phyloP scores from a whole-genome alignment of 2,329 filamentous ascomycete genomes.

The Scorias spongiosa region DNA sequence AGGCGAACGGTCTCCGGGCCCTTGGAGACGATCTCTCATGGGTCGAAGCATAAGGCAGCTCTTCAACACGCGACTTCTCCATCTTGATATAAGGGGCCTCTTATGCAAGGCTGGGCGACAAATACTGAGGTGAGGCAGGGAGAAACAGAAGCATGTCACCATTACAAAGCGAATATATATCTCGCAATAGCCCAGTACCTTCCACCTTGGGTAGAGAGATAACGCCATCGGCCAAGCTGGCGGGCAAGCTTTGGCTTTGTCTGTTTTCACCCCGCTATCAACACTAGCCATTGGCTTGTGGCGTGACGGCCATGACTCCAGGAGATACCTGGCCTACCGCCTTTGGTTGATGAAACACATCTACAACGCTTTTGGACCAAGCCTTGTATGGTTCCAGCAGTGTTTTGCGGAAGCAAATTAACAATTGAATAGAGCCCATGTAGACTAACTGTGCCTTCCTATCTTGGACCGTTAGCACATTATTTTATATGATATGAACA shows the following conservation, averaged over 20 bases:
- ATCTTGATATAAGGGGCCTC: conserved; percentile 8
- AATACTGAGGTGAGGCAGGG: not conserved
- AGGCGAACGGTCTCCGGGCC: conserved; percentile 6
- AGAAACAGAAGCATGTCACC: not conserved
- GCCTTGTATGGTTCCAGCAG: too few relatives aligned
- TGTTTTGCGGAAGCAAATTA: too few relatives aligned
- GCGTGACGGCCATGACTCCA: too few relatives aligned
- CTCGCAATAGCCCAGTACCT: not conserved
- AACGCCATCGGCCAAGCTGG: not conserved
- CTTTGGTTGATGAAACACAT: too few relatives aligned
- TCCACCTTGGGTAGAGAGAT: not conserved
- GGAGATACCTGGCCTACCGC: too few relatives aligned
- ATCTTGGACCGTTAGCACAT: too few relatives aligned
- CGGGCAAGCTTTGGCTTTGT: not conserved
- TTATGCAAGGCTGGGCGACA: not conserved
- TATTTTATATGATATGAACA: too few relatives aligned
- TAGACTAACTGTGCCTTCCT: too few relatives aligned
- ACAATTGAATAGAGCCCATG: too few relatives aligned
- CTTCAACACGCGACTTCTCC: conserved; percentile 12
- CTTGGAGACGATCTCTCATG: conserved; percentile 1
- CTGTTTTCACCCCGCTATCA: too few relatives aligned
- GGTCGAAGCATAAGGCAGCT: conserved; percentile 5
- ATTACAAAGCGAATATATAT: not conserved
- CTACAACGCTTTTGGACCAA: too few relatives aligned
- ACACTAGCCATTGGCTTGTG: too few relatives aligned